These are phyloP conservation scores for Hypericum perforatum DNA, from an alignment of 345 rosid species.

Conservation along the genomic window DNA sequence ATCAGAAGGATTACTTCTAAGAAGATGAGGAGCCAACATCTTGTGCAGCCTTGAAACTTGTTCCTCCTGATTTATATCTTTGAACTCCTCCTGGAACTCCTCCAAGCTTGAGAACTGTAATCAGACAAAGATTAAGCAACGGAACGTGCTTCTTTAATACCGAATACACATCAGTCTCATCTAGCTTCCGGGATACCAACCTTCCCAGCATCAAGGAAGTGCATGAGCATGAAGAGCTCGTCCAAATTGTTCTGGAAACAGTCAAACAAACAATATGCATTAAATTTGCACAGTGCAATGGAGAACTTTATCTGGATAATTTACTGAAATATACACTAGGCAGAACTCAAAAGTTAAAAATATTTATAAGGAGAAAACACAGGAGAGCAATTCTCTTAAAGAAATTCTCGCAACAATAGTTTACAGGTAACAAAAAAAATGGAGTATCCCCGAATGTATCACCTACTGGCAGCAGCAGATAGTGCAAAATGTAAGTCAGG, in stretches of 20 bases:
- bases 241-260: constrained; percentile 90
- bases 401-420: too few relatives aligned
- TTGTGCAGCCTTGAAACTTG: constrained; percentile 92
- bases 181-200: constrained; percentile 29
- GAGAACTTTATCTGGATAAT: not conserved
- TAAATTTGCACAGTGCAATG: too few relatives aligned
- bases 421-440: too few relatives aligned
- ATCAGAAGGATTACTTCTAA: constrained; percentile 50
- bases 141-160: constrained; percentile 1
- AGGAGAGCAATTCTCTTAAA: too few relatives aligned
- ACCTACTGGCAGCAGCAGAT: too few relatives aligned
- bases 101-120: constrained; percentile 90
- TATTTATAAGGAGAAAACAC: too few relatives aligned
- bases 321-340: not conserved
- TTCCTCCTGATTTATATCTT: constrained; percentile 98
- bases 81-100: constrained; percentile 97
- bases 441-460: too few relatives aligned
- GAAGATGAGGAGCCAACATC: constrained; percentile 98
- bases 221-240: constrained; percentile 99
- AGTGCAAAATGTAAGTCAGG: too few relatives aligned
- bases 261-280: constrained; percentile 13
- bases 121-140: constrained; percentile 18
- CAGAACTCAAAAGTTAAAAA: too few relatives aligned
- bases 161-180: constrained; percentile 5
- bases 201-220: constrained; percentile 99